Percentiles rank a stretch among this genome's conserved stretches.
Evolutionary conservation across 179 eudicot genomes (phyloP).

Genomic region (Gypsophila paniculata): DNA sequence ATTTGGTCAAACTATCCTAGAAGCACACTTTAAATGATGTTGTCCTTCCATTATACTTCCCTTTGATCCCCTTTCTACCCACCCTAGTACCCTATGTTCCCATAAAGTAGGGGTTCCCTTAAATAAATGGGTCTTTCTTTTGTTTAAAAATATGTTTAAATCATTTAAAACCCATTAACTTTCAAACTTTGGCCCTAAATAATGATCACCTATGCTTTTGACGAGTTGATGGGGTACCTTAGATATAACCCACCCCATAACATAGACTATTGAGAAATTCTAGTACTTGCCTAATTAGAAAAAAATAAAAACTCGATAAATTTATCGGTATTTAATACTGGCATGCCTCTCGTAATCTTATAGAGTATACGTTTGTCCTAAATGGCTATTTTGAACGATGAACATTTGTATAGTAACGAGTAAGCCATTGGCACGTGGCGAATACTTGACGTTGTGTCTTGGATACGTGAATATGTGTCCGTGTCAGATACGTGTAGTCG

Average conservation of each 20-base stretch:
- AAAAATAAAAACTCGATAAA: neutral
- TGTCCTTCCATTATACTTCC: constrained; percentile 8
- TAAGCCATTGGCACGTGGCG: too few relatives aligned
- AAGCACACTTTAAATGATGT: constrained; percentile 4
- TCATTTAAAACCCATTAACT: neutral
- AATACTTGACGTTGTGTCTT: too few relatives aligned
- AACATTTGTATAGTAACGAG: too few relatives aligned
- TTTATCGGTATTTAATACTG: too few relatives aligned
- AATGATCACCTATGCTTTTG: neutral
- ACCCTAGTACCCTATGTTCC: neutral
- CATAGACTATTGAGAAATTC: neutral
- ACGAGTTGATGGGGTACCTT: neutral
- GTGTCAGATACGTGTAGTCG: neutral
- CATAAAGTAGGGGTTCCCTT: constrained; percentile 18
- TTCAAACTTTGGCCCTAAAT: constrained; percentile 10
- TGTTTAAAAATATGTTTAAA: neutral
- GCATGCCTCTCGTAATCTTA: too few relatives aligned
- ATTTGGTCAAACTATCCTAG: constrained; percentile 17
- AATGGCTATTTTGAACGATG: neutral
- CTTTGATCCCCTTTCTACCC: constrained; percentile 19
- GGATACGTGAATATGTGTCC: neutral
- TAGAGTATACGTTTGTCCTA: neutral
- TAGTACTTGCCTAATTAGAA: neutral
- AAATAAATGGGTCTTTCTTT: neutral
- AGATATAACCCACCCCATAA: neutral